These are phyloP conservation scores for Saccharomycopsis lassenensis DNA, from an alignment of 805 yeast species.

Conservation along the genomic window DNA sequence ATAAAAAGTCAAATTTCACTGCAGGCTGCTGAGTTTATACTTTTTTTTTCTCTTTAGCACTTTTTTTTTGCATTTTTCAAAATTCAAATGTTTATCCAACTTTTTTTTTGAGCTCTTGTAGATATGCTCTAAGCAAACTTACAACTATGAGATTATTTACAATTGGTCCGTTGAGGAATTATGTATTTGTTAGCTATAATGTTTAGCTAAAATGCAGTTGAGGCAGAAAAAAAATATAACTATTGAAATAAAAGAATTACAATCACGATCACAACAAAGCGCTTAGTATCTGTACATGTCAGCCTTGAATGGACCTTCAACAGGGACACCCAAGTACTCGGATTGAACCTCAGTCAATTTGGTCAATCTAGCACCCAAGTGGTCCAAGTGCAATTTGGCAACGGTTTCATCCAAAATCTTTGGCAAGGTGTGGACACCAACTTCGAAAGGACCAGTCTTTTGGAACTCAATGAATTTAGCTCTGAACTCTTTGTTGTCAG, in stretches of 20 bases:
- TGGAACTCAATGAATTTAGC: conserved; percentile 76
- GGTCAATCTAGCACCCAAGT: conserved; percentile 84
- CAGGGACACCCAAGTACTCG: conserved; percentile 86
- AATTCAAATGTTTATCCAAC: too few species aligned
- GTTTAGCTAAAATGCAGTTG: conserved; percentile 9
- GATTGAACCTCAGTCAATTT: conserved; percentile 70
- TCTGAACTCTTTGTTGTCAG: conserved; percentile 73
- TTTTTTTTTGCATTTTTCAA: too few species aligned
- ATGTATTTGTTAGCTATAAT: background rate
- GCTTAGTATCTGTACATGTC: conserved; percentile 93
- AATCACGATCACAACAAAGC: too few species aligned
- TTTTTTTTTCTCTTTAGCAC: too few species aligned
- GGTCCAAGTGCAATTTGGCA: conserved; percentile 91
- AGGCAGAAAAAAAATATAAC: conserved; percentile 10
- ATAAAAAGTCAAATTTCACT: too few species aligned
- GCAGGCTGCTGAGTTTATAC: too few species aligned
- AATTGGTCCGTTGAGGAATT: conserved; percentile 15
- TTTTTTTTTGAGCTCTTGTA: too few species aligned
- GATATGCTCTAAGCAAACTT: too few species aligned
- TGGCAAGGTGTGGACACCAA: conserved; percentile 95
- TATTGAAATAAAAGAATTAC: too few species aligned
- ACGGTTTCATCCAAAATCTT: conserved; percentile 98
- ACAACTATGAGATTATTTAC: background rate
- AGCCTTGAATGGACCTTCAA: conserved; percentile 95
- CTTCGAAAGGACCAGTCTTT: conserved; percentile 80